A percentile compares a stretch with the other conserved stretches of the same genome.
Conservation (phyloP, 202 grass and related monocot genomes). For the Brachypodium distachyon region DNA sequence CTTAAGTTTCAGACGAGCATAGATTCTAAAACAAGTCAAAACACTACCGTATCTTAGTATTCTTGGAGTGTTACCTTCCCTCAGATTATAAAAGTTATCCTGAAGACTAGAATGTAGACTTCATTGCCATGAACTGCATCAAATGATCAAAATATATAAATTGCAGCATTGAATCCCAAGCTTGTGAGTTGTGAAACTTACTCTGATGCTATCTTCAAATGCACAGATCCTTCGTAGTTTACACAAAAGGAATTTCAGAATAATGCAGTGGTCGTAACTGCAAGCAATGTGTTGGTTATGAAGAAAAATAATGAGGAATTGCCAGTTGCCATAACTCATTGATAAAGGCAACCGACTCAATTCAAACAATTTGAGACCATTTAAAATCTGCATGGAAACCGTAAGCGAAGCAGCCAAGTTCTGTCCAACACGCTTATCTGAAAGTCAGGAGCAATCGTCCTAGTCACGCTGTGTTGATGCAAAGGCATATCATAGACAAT, state of each 20-base stretch:
- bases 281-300: constrained; percentile 14
- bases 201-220: not conserved
- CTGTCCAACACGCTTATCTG: constrained; percentile 8
- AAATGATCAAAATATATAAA: constrained; percentile 4
- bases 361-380: not conserved
- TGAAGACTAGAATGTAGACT: not conserved
- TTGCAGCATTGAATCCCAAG: not conserved
- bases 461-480: constrained; percentile 30
- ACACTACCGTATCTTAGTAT: constrained; percentile 19
- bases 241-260: not conserved
- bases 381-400: not conserved
- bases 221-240: not conserved
- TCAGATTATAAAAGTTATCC: not conserved
- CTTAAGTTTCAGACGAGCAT: constrained; percentile 24
- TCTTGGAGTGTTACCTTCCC: not conserved
- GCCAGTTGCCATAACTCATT: not conserved
- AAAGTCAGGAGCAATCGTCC: constrained; percentile 29
- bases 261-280: constrained; percentile 13
- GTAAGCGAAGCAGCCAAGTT: not conserved
- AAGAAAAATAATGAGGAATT: not conserved
- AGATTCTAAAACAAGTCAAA: constrained; percentile 33
- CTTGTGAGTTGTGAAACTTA: not conserved
- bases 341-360: not conserved
- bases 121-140: not conserved
- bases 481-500: constrained; percentile 46